phyloP scores from a whole-genome alignment of 1,284 basidiomycete species.

The Filobasidium uniguttulatum region DNA sequence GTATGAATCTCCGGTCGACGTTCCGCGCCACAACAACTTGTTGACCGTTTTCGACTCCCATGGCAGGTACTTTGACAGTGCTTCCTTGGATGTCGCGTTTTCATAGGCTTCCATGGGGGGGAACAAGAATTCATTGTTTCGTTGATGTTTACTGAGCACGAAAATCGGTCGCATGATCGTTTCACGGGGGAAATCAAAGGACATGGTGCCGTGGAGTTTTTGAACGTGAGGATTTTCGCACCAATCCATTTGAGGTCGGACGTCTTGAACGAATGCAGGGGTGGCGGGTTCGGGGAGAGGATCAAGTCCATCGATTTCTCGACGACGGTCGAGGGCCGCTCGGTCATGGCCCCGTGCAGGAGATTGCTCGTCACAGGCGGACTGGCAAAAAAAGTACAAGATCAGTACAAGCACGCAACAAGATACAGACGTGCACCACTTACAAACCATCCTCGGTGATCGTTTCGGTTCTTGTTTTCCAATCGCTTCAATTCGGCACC shows the following conservation, averaged over 20 bases:
- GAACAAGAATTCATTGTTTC: slow-evolving; percentile 29
- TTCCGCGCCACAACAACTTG: slow-evolving; percentile 39
- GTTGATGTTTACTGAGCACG: slow-evolving; percentile 31
- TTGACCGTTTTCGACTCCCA: slow-evolving; percentile 32
- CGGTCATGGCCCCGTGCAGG: slow-evolving; percentile 12
- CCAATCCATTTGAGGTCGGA: slow-evolving; percentile 22
- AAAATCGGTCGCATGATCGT: slow-evolving; percentile 31
- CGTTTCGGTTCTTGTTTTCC: slow-evolving; percentile 23
- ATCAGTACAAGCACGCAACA: not conserved
- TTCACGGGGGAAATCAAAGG: slow-evolving; percentile 24
- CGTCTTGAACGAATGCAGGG: slow-evolving; percentile 28
- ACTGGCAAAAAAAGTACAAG: not conserved
- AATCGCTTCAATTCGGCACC: slow-evolving; percentile 22
- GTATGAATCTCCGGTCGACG: slow-evolving; percentile 35
- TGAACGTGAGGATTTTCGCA: slow-evolving; percentile 27
- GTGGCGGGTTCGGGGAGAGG: slow-evolving; percentile 14
- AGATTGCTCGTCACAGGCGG: slow-evolving; percentile 15
- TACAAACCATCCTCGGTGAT: slow-evolving; percentile 17
- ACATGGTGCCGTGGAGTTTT: slow-evolving; percentile 27
- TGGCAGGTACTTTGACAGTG: slow-evolving; percentile 20
- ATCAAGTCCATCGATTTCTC: slow-evolving; percentile 12
- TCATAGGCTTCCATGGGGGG: slow-evolving; percentile 33
- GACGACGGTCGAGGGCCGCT: slow-evolving; percentile 8
- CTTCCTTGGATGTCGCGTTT: slow-evolving; percentile 20
- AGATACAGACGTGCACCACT: slow-evolving; percentile 4